Evolutionary conservation across 495 filamentous ascomycete species (phyloP), one percentile per base, ranked within the genome.

Genomic region (Lineolata rhizophorae): DNA sequence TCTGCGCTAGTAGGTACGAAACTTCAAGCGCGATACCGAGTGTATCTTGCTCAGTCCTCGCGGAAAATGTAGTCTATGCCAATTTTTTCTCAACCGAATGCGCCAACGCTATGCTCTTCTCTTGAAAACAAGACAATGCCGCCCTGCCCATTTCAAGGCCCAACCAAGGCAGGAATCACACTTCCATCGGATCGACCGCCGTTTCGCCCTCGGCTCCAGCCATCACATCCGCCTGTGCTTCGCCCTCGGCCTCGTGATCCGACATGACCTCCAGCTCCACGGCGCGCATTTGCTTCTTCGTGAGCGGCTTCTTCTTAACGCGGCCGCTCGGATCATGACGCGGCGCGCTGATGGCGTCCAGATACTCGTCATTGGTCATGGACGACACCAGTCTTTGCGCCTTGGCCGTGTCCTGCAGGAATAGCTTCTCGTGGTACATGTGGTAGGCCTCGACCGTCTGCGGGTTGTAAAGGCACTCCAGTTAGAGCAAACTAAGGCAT

Each of bases 291-390:
- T 31, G 37, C 20, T 33, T 30, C 24, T 32, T 40, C 3, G 35
- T 33, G 15, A 32, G 12, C 10, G 39, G 15, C 31, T 28, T 39
- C 33, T 45, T 50, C 42, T 53, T 54, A 13, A 43, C 39, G 29
- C 43, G 42, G 35, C 43, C 44, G 31, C 32, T 35, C 24, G 62
- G 60, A 35, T 71, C 65, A 35, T 61, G 61, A 31, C 66, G 57
- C 3, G 69, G 69, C 16, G 64, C 63, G 49, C 68, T 74, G 50
- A 77, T 69, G 27, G 52, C 52, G 51, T 77, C 73, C 21, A 77
- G 47, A 49, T 70, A 76, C 26, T 69, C 53, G 31, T 60, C 60
- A 37, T 61, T 56, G 18, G 58, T 56, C 39, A 76, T 64, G 0
- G 51, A 49, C 6, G 65, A 59, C 29, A 60, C 45, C 8, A 77